Percentiles rank a stretch among this genome's conserved stretches.
phyloP scores from a whole-genome alignment of 2,329 filamentous ascomycete species.

The Fusarium dlaminii region DNA sequence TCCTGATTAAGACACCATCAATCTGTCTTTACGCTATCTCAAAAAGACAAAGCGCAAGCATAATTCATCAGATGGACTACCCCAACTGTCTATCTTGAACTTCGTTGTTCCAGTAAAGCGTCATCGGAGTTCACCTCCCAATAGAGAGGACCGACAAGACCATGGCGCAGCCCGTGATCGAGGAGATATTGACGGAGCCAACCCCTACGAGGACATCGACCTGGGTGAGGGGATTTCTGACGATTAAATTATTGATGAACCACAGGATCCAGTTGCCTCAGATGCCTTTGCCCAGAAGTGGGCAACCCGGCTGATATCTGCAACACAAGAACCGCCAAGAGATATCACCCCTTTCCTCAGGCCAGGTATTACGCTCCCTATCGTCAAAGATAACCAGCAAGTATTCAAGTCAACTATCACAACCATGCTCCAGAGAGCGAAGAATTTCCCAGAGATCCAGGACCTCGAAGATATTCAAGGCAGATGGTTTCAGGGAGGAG shows the following conservation, averaged over 20 bases:
- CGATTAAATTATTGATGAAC: not conserved
- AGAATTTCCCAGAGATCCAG: too few relatives aligned
- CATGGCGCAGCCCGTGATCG: not conserved
- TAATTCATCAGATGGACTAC: not conserved
- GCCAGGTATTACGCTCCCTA: not conserved
- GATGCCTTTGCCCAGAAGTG: not conserved
- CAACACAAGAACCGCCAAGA: not conserved
- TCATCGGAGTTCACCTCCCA: not conserved
- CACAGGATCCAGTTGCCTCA: not conserved
- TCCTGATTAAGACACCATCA: too few relatives aligned
- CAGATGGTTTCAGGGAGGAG: not conserved
- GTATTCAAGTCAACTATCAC: not conserved
- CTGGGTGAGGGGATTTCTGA: not conserved
- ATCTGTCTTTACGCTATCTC: too few relatives aligned
- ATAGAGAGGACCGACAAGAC: not conserved
- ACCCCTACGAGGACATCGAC: not conserved
- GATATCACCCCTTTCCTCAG: not conserved
- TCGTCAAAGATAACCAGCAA: not conserved
- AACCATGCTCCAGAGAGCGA: not conserved
- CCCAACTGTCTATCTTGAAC: not conserved
- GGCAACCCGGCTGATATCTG: not conserved
- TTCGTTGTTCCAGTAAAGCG: not conserved
- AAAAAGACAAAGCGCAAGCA: not conserved
- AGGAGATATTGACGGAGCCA: not conserved
- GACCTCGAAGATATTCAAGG: too few relatives aligned